Evolutionary conservation across 495 filamentous ascomycete species (phyloP).

Genomic region (Penicillium samsonianum): DNA sequence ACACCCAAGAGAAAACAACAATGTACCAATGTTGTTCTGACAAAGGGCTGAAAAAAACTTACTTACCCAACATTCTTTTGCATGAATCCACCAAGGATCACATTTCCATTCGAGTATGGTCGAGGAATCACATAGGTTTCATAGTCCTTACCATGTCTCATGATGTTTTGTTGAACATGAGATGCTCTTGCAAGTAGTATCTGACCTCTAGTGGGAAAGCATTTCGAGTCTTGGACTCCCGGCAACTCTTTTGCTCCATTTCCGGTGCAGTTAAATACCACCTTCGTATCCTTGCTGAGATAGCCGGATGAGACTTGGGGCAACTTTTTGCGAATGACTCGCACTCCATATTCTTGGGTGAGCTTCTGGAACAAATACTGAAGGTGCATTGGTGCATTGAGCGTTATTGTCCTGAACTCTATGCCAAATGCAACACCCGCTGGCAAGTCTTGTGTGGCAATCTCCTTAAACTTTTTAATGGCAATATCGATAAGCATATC

Average conservation of each 20-base stretch:
- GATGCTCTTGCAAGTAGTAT: constrained; percentile 41
- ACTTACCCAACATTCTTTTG: constrained; percentile 27
- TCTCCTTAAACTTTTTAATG: constrained; percentile 2
- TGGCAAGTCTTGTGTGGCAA: constrained; percentile 27
- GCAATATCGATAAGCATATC: not conserved
- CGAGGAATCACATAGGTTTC: constrained; percentile 40
- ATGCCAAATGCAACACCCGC: constrained; percentile 29
- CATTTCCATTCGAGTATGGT: constrained; percentile 32
- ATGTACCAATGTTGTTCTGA: not conserved
- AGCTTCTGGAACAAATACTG: constrained; percentile 18
- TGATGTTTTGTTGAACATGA: constrained; percentile 28
- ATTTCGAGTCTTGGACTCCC: constrained; percentile 30
- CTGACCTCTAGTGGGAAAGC: constrained; percentile 41
- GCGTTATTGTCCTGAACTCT: constrained; percentile 31
- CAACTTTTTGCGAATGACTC: constrained; percentile 25
- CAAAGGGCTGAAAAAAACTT: not conserved
- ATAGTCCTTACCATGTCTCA: constrained; percentile 37
- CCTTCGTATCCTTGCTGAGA: constrained; percentile 21
- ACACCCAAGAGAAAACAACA: not conserved
- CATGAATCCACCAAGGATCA: constrained; percentile 36
- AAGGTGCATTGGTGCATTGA: constrained; percentile 34
- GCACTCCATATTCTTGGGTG: constrained; percentile 21
- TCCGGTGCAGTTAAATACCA: constrained; percentile 38
- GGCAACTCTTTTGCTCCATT: constrained; percentile 25
- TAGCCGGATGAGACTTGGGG: constrained; percentile 26